Evolutionary conservation across 2,329 filamentous ascomycete genomes (phyloP), one percentile per base, ranked within the genome.

Genomic region (Hypoxylon sp.): DNA sequence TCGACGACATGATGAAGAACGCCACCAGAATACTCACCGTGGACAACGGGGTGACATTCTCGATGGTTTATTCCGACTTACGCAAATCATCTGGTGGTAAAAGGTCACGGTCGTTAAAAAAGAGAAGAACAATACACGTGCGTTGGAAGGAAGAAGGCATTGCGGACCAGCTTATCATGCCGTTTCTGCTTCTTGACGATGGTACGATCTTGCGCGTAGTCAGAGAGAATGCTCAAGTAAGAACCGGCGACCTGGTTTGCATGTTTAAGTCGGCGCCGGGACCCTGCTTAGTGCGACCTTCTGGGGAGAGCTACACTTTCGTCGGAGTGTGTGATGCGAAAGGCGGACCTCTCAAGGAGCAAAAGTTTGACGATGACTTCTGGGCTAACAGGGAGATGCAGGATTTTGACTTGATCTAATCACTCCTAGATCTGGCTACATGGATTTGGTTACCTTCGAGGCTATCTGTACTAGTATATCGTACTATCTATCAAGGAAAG

Each of bases 221-320:
- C 0, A 68, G 67, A 8, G 11, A 8, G 0, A 60, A 49, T 30
- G 51, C 36, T 8, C 24, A 64, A 1, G 50, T 69, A 14, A 26
- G 26, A 24, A 16, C 48, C 1, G 49, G 58, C 8, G 71, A 73
- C 26, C 0, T 71, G 3, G 12, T 73, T n/a, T 73, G 70, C 33
- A 0, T 69, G 1, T 69, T 72, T n/a, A 68, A 71, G 38, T 67
- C 67, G 9, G 54, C 64, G 6, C 8, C 1, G 2, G 1, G 18
- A 1, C 48, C 50, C 2, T 56, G 48, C 44, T 24, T 72, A 2
- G 11, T 72, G n/a, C 56, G 71, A 14, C 28, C 63, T 11, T 32
- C 30, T 8, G 57, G 61, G 4, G 56, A 69, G 22, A 30, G 22
- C 9, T 70, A 70, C 18, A 61, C 9, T 4, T 62, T 67, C 5